phyloP scores from a whole-genome alignment of 192 early-diverging fungal species.

The Podila clonocystis region DNA sequence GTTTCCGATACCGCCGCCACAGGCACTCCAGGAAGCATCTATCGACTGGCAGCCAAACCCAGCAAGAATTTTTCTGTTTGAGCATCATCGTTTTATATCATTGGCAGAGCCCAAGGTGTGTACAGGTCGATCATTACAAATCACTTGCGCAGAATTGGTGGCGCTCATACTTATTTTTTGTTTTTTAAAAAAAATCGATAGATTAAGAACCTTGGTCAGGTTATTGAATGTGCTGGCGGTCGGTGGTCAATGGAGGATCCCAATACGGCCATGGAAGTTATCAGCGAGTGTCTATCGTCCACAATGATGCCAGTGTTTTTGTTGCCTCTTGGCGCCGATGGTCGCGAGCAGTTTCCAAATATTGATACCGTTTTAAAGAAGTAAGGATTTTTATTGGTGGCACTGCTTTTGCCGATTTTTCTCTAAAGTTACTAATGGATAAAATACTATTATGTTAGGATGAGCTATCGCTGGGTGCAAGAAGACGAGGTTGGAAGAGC shows the following conservation, averaged over 20 bases:
- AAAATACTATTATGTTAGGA: slow-evolving; percentile 7
- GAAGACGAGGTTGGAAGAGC: slow-evolving; percentile 46
- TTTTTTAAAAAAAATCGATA: neutral
- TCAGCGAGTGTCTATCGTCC: slow-evolving; percentile 15
- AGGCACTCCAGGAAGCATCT: neutral
- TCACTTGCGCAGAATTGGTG: neutral
- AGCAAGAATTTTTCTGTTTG: slow-evolving; percentile 12
- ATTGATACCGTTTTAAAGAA: slow-evolving; percentile 18
- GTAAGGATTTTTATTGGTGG: neutral
- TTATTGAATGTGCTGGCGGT: slow-evolving; percentile 37
- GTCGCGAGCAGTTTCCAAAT: slow-evolving; percentile 1
- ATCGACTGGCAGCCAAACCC: slow-evolving; percentile 34
- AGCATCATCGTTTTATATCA: slow-evolving; percentile 31
- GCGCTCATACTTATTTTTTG: neutral
- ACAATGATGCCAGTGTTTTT: slow-evolving; percentile 35
- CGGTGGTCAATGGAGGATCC: slow-evolving; percentile 10
- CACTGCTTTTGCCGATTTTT: neutral
- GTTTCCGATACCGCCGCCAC: slow-evolving; percentile 11
- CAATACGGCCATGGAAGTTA: neutral
- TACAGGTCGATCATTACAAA: too few relatives aligned
- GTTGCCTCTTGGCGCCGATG: neutral
- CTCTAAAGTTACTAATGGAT: too few relatives aligned
- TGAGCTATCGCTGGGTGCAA: slow-evolving; percentile 41
- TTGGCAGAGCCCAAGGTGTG: slow-evolving; percentile 15
- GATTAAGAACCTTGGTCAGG: slow-evolving; percentile 20